A percentile compares a stretch with the other conserved stretches of the same genome.
Conservation (phyloP, 352 stramenopile species). For the Globisporangium recalcitrans region DNA sequence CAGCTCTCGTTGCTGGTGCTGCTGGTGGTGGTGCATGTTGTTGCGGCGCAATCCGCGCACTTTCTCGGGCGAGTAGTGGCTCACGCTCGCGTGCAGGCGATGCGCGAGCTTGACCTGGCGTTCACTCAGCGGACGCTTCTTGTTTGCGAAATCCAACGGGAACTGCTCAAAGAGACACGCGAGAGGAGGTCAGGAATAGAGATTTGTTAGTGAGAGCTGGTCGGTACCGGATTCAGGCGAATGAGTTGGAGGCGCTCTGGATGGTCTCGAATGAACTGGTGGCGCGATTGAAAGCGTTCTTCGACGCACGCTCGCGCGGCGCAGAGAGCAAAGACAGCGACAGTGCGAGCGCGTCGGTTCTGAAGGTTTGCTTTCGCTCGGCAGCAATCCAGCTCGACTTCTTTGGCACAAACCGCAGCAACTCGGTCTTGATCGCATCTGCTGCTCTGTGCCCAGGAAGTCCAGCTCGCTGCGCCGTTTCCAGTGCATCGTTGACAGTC, state of each 20-base stretch:
- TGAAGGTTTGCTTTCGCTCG: slow-evolving; percentile 73
- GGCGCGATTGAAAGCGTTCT: slow-evolving; percentile 46
- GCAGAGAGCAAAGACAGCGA: slow-evolving; percentile 20
- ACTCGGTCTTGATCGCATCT: too few relatives aligned
- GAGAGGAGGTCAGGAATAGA: too few relatives aligned
- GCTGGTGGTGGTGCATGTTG: slow-evolving; percentile 7
- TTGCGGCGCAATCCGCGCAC: slow-evolving; percentile 23
- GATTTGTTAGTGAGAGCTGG: too few relatives aligned
- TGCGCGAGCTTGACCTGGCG: slow-evolving; percentile 47
- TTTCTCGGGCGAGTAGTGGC: slow-evolving; percentile 47
- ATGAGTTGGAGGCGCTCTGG: slow-evolving; percentile 75
- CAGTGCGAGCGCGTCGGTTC: slow-evolving; percentile 8
- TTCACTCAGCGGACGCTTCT: slow-evolving; percentile 37
- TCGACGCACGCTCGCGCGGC: slow-evolving; percentile 16
- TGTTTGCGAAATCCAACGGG: slow-evolving; percentile 26
- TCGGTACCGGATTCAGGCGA: slow-evolving; percentile 84
- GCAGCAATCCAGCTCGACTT: too few relatives aligned
- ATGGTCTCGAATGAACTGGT: slow-evolving; percentile 79
- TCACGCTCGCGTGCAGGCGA: slow-evolving; percentile 39
- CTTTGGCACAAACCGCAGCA: slow-evolving; percentile 79
- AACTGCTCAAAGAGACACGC: slow-evolving; percentile 36
- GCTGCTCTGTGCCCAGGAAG: too few relatives aligned
- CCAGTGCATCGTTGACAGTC: too few relatives aligned
- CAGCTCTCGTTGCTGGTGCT: background rate
- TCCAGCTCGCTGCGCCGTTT: too few relatives aligned